Conservation (phyloP, 768 basidiomycete species). For the Peribolospora baueri region DNA sequence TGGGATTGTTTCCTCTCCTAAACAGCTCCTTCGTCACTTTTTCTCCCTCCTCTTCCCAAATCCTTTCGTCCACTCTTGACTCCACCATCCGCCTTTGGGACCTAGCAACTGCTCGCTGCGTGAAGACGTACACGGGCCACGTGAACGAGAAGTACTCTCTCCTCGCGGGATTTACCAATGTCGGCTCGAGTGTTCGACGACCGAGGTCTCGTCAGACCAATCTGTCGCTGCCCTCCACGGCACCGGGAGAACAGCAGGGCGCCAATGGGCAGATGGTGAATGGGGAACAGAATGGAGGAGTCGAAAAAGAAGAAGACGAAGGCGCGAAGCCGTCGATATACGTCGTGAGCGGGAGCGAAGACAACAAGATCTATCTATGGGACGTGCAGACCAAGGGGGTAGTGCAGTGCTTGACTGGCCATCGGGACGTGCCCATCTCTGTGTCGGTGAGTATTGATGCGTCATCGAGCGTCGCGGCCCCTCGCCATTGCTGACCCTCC, state of each 20-base stretch:
- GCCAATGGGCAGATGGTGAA: too few species aligned
- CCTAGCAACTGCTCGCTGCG: conserved; percentile 64
- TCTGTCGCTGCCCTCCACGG: too few species aligned
- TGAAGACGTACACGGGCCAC: conserved; percentile 80
- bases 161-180: conserved; percentile 20
- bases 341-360: conserved; percentile 73
- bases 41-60: conserved; percentile 72
- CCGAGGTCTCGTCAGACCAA: neutral
- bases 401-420: conserved; percentile 26
- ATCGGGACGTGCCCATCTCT: neutral
- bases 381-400: conserved; percentile 60
- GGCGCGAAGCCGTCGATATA: conserved; percentile 34
- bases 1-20: conserved; percentile 3
- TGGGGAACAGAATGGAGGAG: too few species aligned
- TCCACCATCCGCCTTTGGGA: conserved; percentile 89
- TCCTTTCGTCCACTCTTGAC: conserved; percentile 78
- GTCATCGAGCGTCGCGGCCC: too few species aligned
- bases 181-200: neutral
- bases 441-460: too few species aligned
- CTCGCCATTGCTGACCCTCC: too few species aligned
- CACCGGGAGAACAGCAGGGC: too few species aligned
- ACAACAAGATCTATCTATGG: conserved; percentile 69
- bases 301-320: too few species aligned
- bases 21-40: conserved; percentile 64
- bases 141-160: conserved; percentile 64